Percentiles rank a stretch among this genome's conserved stretches.
Evolutionary conservation across 2,329 filamentous ascomycete species (phyloP).

Genomic region (Hymenoscyphus salicellus): DNA sequence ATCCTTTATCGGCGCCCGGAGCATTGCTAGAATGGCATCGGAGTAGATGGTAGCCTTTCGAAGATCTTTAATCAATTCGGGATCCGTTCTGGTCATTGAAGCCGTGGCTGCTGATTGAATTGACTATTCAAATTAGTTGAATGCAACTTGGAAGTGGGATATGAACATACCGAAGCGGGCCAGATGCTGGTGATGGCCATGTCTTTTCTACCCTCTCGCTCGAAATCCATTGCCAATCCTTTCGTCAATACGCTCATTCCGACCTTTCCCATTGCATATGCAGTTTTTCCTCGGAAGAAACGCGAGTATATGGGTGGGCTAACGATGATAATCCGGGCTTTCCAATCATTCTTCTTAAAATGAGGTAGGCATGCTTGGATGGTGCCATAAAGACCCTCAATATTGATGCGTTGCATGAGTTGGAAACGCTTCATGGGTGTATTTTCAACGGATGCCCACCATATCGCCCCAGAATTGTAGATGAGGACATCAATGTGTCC

Average conservation of each 20-base stretch:
- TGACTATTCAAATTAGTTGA: slow-evolving; percentile 39
- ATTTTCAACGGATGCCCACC: slow-evolving; percentile 72
- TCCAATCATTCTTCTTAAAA: slow-evolving; percentile 52
- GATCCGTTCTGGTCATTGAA: slow-evolving; percentile 45
- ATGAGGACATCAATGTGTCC: slow-evolving; percentile 66
- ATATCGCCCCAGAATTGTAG: slow-evolving; percentile 84
- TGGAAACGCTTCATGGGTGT: slow-evolving; percentile 75
- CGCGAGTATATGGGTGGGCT: slow-evolving; percentile 81
- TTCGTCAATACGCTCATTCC: slow-evolving; percentile 80
- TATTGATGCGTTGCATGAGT: slow-evolving; percentile 73
- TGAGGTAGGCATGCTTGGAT: slow-evolving; percentile 68
- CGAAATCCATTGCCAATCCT: slow-evolving; percentile 78
- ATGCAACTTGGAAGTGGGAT: neutral
- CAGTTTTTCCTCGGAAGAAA: slow-evolving; percentile 82
- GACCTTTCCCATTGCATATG: slow-evolving; percentile 76
- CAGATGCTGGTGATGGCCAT: slow-evolving; percentile 82
- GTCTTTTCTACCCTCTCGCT: slow-evolving; percentile 52
- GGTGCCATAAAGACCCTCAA: slow-evolving; percentile 70
- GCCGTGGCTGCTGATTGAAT: slow-evolving; percentile 75
- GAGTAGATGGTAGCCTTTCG: slow-evolving; percentile 72
- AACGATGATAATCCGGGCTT: slow-evolving; percentile 70
- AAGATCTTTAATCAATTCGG: slow-evolving; percentile 54
- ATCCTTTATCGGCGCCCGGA: slow-evolving; percentile 53
- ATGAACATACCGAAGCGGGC: slow-evolving; percentile 66
- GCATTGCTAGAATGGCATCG: slow-evolving; percentile 72